Evolutionary conservation across 2,329 filamentous ascomycete species (phyloP), one percentile per base, ranked within the genome.

Genomic region (Gliomastix tumulicola): DNA sequence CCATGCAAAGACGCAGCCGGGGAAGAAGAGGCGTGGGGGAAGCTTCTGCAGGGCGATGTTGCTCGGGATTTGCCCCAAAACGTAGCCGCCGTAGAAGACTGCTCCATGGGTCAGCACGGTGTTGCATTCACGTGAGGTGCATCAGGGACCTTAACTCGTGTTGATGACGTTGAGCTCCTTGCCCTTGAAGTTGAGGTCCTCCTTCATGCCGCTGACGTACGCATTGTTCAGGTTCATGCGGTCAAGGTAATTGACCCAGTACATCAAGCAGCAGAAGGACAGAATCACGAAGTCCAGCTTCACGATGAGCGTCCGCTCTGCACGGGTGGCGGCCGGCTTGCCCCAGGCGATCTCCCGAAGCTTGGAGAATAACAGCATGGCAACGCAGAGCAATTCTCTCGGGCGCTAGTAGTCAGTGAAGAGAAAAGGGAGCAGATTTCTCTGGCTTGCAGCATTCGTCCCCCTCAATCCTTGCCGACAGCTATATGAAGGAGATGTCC

Each of bases 1-100:
- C 81, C 80, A 84, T 38, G 74, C 49, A 16, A 80, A 39, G 69
- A 81, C 79, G 68, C 79, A 80, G 21, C 62, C 47, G 0, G 78
- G 79, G 47, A 80, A 80, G 61, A 74, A 83, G 42, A 74, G 63
- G 15, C 77, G 66, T 3, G 79, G 79, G 34, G 69, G 69, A 41
- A 84, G 51, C 44, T 80, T 77, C 51, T 82, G 74, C 3, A 84
- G 63, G 4, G 75, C 75, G 7, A 82, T 52, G 46, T 79, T 80
- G 35, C 68, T 73, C 0, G 76, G 76, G 15, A 82, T 59, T 50
- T 83, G 76, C 2, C 78, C 77, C 4, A 81, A 47, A 17, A 68
- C 56, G 34, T 68, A 66, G 10, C 59, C 41, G 19, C 11, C 15
- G n/a, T 17, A 15, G 16, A 15, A 31, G 21, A 16, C 27, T 18